These are phyloP conservation scores for Oxytropis ochrocephala DNA, from an alignment of 306 rosid species.

Conservation along the genomic window DNA sequence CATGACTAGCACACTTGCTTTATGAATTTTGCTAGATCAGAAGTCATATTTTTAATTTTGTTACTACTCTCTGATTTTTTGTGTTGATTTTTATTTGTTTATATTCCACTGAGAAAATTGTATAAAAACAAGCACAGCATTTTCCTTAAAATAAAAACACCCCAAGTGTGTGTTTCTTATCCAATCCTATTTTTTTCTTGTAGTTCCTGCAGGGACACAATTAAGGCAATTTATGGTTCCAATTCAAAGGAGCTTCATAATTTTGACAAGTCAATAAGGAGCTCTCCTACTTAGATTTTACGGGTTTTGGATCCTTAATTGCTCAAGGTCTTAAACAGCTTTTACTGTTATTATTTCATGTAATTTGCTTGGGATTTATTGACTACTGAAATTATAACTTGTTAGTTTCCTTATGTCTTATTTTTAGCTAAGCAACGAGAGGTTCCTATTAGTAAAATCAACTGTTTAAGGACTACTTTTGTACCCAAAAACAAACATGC, in stretches of 20 bases:
- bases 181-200: conserved; percentile 12
- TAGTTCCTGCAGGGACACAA: conserved; percentile 80
- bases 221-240: conserved; percentile 67
- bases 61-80: not conserved
- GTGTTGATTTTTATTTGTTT: not conserved
- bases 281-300: conserved; percentile 23
- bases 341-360: not conserved
- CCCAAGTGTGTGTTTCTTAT: conserved; percentile 12
- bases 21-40: conserved; percentile 3
- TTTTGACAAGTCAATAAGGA: conserved; percentile 47
- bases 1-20: not conserved
- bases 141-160: not conserved
- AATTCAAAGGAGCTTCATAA: conserved; percentile 58
- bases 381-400: not conserved
- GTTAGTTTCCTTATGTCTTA: not conserved
- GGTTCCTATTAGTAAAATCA: not conserved
- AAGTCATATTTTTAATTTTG: not conserved
- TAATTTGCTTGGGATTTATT: not conserved
- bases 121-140: not conserved
- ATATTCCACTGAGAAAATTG: not conserved
- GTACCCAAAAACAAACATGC: not conserved
- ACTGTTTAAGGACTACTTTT: not conserved
- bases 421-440: too few species aligned
- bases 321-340: conserved; percentile 16
- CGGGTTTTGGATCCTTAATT: conserved; percentile 6